These are phyloP conservation scores for Gloeostereum incarnatum DNA, from an alignment of 768 basidiomycete species.

Conservation along the genomic window DNA sequence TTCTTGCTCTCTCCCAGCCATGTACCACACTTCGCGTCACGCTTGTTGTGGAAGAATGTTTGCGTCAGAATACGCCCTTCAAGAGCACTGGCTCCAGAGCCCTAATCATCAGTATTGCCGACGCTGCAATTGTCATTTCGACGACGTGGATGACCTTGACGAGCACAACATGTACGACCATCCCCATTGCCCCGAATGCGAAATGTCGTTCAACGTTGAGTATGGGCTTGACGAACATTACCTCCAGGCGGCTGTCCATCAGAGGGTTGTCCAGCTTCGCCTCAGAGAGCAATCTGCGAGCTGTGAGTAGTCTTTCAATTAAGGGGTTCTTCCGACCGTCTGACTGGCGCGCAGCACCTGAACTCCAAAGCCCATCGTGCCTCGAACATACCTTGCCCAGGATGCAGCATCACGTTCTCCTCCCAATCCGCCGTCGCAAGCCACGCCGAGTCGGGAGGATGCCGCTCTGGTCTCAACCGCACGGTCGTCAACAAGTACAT, in stretches of 20 bases:
- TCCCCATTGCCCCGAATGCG: slow-evolving; percentile 31
- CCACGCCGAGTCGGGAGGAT: slow-evolving; percentile 56
- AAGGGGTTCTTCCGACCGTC: not conserved
- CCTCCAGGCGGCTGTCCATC: slow-evolving; percentile 27
- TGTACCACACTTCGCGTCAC: no score
- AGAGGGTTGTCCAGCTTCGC: slow-evolving; percentile 47
- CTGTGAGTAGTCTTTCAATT: slow-evolving; percentile 5
- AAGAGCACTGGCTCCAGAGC: slow-evolving; percentile 43
- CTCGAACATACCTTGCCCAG: slow-evolving; percentile 22
- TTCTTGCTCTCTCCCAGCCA: no score
- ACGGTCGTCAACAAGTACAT: slow-evolving; percentile 32
- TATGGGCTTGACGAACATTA: slow-evolving; percentile 37
- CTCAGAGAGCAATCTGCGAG: slow-evolving; percentile 24
- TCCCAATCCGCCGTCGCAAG: slow-evolving; percentile 44
- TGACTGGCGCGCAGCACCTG: slow-evolving; percentile 26
- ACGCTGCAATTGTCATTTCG: slow-evolving; percentile 35
- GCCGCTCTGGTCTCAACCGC: slow-evolving; percentile 37
- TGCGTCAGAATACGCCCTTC: no score
- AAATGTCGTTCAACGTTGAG: slow-evolving; percentile 28
- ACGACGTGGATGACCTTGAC: slow-evolving; percentile 18
- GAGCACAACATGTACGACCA: slow-evolving; percentile 33
- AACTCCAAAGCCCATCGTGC: slow-evolving; percentile 42
- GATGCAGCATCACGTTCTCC: slow-evolving; percentile 40
- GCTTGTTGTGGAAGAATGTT: no score
- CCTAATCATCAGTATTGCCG: slow-evolving; percentile 43